Evolutionary conservation across 345 rosid genomes (phyloP), one percentile per base, ranked within the genome.

Genomic region (Salix dunnii): DNA sequence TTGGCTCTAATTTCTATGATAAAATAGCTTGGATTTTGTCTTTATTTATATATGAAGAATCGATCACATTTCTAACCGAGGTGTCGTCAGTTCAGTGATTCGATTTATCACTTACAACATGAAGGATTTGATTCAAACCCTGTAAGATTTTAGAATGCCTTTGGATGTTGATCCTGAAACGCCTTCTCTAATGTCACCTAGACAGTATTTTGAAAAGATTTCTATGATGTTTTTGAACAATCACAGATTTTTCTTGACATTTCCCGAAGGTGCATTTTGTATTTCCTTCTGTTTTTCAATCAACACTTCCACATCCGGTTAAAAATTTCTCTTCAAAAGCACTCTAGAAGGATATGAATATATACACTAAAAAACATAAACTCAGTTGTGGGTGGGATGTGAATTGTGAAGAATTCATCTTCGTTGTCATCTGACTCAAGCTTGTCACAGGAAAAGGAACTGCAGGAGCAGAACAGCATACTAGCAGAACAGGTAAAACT

Each of bases 401-500:
- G 23, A 51, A 51, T 20, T 51, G 58, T 51, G 58, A 51, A 12
- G 3, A 43, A n/a, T n/a, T n/a, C 62, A n/a, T 23, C 23, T 2
- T 63, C 67, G 30, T 13, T 46, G 73, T 46, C 49, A 68, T 10
- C 62, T 82, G 73, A 86, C 70, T 9, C 4, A 53, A 55, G 4
- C 42, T 18, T 78, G 21, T 74, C 48, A 60, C 88, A 92, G 97
- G 93, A 89, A 36, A 92, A 78, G 78, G 72, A 79, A 16, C 67
- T 94, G 58, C 86, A 68, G 76, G 89, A 89, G 68, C 88, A 90
- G 20, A 90, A 89, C 80, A 87, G 82, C 68, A 69, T 73, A 69
- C 86, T 94, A 12, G 77, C 79, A 53, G 87, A 90, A 76, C 79
- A 91, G 96, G 98, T 94, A 75, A 74, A 65, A 14, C 20, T 51